Base-by-base conservation (phyloP, 306 rosid genomes). In the Medicago lupulina region DNA sequence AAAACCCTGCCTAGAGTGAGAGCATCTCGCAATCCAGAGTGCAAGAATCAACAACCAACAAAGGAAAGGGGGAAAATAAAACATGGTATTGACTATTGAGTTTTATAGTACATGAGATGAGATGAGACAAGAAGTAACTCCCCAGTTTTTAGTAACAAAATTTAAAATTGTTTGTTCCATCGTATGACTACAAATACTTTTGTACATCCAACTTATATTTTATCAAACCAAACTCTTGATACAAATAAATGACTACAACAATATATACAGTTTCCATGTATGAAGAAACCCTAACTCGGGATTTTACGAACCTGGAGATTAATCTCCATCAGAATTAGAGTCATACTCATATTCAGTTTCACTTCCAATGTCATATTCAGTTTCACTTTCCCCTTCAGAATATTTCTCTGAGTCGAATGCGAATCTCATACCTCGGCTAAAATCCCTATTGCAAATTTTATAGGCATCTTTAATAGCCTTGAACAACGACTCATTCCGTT, bases 381-480 rank as follows among this genome's bases (percentile, higher is more conserved):
- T 23, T 58, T 58, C 64, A 76, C 13, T 4, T 1, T 58, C 38
- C 23, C 63, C 16, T n/a, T 60, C 66, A 28, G 81, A 25, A 74
- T 28, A 6, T 60, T 82, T 67, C 62, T 79, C 82, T 0, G 85
- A 70, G 62, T 73, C 75, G 7, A 77, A 76, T 0, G 62, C 71
- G 44, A 85, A 80, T 53, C 69, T 86, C 95, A 90, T 92, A 81
- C 85, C 88, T 78, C 76, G 90, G 78, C 77, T 75, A 74, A 83
- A 91, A 79, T 59, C 70, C 53, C 93, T 83, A 15, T 89, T 81
- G 86, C 90, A 89, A 79, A 59, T 63, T 67, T 73, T 84, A 79
- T 84, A 95, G 8, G 96, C 96, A 75, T 84, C 81, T 71, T 83
- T 83, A 17, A 95, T 86, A 43, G 93, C 96, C 82, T 82, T 81